These are phyloP conservation scores for Chimonanthus praecox DNA, from an alignment of 164 flowering plant genomes.

Conservation along the genomic window DNA sequence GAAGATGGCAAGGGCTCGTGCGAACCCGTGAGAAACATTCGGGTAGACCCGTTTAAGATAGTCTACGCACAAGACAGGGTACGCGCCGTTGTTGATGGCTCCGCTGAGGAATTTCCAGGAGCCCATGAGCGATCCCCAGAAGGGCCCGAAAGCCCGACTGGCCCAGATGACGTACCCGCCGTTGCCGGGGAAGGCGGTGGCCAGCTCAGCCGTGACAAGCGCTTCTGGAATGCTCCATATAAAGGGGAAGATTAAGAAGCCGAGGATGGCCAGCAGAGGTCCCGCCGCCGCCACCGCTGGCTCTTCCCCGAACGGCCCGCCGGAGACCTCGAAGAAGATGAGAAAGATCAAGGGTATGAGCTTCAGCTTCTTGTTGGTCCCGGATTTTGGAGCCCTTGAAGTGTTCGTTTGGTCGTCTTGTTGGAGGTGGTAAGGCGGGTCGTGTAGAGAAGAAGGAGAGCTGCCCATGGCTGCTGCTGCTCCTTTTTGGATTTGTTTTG, in stretches of 20 bases:
- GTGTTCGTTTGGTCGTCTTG: background rate
- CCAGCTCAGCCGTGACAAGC: constrained; percentile 80
- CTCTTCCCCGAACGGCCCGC: constrained; percentile 87
- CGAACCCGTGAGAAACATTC: constrained; percentile 36
- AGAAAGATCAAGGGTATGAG: constrained; percentile 77
- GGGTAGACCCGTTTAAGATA: constrained; percentile 53
- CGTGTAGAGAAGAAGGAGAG: background rate
- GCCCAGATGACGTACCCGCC: constrained; percentile 93
- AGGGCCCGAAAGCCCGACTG: constrained; percentile 66
- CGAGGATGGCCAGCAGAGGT: constrained; percentile 67
- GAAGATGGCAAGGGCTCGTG: constrained; percentile 35
- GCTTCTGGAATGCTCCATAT: constrained; percentile 92
- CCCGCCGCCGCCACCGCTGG: constrained; percentile 81
- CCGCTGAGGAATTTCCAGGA: constrained; percentile 71
- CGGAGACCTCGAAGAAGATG: constrained; percentile 87
- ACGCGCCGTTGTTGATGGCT: constrained; percentile 72
- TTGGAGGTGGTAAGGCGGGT: constrained; percentile 1
- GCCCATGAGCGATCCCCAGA: constrained; percentile 80
- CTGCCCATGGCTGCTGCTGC: background rate
- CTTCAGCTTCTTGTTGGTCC: constrained; percentile 13
- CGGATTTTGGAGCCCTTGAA: no score
- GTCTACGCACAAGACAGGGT: constrained; percentile 63
- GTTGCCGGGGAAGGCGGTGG: constrained; percentile 77
- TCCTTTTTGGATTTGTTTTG: background rate
- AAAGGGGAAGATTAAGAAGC: constrained; percentile 81